These are phyloP conservation scores for Hemileccinum rubropunctum DNA, from an alignment of 768 basidiomycete genomes.

Conservation along the genomic window DNA sequence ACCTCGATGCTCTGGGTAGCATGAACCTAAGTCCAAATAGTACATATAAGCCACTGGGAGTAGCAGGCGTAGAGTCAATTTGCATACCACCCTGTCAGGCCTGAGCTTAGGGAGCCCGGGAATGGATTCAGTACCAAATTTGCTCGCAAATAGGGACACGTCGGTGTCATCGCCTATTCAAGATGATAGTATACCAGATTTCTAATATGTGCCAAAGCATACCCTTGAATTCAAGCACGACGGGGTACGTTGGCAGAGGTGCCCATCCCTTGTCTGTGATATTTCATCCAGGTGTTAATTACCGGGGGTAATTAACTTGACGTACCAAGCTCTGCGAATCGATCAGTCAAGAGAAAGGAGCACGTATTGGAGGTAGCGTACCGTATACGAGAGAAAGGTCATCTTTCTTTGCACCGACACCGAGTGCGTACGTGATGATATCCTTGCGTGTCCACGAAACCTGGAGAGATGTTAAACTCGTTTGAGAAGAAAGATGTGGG, in stretches of 20 bases:
- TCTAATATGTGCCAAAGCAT: background rate
- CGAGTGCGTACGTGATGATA: conserved; percentile 72
- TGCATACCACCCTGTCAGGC: conserved; percentile 64
- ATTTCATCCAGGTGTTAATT: background rate
- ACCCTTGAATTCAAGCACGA: conserved; percentile 74
- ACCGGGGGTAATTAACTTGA: background rate
- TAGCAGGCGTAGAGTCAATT: background rate
- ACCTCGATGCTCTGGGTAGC: conserved; percentile 79
- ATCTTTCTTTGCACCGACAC: conserved; percentile 77
- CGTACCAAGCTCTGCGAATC: conserved; percentile 49
- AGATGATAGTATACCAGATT: no score
- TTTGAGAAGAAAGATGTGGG: background rate
- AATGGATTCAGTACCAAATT: conserved; percentile 35
- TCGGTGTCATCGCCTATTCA: no score
- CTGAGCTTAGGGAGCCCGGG: conserved; percentile 72
- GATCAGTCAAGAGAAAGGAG: background rate
- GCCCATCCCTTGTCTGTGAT: conserved; percentile 61
- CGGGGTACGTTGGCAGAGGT: conserved; percentile 83
- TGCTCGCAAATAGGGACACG: conserved; percentile 52
- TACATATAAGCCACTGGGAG: background rate
- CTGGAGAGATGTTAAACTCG: conserved; percentile 32
- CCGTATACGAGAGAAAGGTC: conserved; percentile 74
- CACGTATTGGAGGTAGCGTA: conserved; percentile 26
- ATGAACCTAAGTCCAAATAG: conserved; percentile 52
- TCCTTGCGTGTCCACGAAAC: conserved; percentile 86